Base-by-base conservation (phyloP, 768 basidiomycete species). In the Cubamyces sp. region DNA sequence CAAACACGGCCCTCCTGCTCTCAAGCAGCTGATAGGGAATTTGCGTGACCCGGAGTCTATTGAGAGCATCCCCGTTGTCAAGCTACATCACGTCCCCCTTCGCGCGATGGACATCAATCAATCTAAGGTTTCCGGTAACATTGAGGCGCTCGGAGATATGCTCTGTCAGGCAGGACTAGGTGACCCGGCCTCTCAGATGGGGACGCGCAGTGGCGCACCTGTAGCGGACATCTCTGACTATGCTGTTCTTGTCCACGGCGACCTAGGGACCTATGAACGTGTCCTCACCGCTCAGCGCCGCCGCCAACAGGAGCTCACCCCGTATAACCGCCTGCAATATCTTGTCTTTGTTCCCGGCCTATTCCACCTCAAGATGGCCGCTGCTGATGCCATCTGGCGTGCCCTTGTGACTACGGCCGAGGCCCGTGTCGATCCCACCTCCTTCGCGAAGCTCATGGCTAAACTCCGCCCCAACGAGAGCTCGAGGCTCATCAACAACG, bases 281-380 rank as follows among this genome's bases (percentile, higher is more conserved):
- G 48, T 71, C n/a, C 41, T 53, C 37, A 19, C 18, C 53, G 16
- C 39, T 26, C 41, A 19, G 61, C 15, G 64, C 62, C 3, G 72
- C 73, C 3, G 42, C 12, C 8, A 64, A 12, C 63, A 68, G 1
- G 76, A 81, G 60, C 8, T 16, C 2, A 75, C 73, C 5, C 68
- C 74, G 0, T 74, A 69, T 69, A 52, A 51, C 1, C 66, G 74
- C 0, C 60, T 75, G 4, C 76, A 79, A 39, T 69, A 61, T 42
- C 51, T 78, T 1, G 60, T 81, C 0, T 78, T 72, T 50, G 61
- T 79, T 1, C 63, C 66, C 0, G 76, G 75, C 0, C 54, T 77
- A 0, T 79, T 79, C 50, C 76, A 76, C 61, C 55, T 74, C 18
- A 76, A 74, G 56, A 76, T 77, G 70, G 73, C 75, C 0, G 55